Percentiles rank a stretch among this genome's conserved stretches.
Conservation (phyloP, 2,329 filamentous ascomycete genomes). For the Talaromyces islandicus region DNA sequence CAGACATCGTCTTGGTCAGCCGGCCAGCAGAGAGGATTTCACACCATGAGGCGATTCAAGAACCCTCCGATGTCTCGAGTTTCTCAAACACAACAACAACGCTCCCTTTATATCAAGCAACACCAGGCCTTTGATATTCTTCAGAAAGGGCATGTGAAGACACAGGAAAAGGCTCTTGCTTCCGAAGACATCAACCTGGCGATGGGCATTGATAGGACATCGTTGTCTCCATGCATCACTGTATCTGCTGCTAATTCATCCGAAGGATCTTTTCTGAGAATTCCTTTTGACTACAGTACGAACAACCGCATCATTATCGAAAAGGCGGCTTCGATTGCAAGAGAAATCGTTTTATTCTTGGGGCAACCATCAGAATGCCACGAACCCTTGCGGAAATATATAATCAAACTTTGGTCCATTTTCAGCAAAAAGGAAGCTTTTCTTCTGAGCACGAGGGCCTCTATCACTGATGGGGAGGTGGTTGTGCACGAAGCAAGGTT, state of each 20-base stretch:
- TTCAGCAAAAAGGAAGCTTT: constrained; percentile 63
- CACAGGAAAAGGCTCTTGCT: constrained; percentile 31
- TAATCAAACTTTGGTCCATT: constrained; percentile 52
- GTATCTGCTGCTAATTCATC: constrained; percentile 49
- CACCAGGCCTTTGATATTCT: constrained; percentile 53
- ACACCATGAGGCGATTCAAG: constrained; percentile 36
- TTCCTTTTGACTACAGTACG: constrained; percentile 56
- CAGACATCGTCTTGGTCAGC: constrained; percentile 19
- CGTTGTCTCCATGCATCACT: constrained; percentile 58
- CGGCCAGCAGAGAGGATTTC: constrained; percentile 46
- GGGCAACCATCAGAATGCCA: constrained; percentile 45
- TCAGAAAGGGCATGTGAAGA: constrained; percentile 43
- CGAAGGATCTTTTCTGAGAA: constrained; percentile 43
- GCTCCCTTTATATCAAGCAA: constrained; percentile 52
- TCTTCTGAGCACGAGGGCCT: constrained; percentile 49
- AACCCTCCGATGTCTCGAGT: constrained; percentile 13
- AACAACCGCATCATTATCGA: constrained; percentile 36
- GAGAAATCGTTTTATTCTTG: constrained; percentile 42
- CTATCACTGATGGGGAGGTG: constrained; percentile 38
- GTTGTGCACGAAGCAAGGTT: constrained; percentile 52
- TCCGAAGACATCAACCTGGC: constrained; percentile 49
- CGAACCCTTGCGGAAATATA: constrained; percentile 42
- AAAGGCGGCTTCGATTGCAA: constrained; percentile 37
- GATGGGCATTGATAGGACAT: constrained; percentile 60
- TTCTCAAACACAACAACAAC: constrained; percentile 19